Base-by-base conservation (phyloP, 1,139 yeast genomes). In the Groenewaldozyma sp. region DNA sequence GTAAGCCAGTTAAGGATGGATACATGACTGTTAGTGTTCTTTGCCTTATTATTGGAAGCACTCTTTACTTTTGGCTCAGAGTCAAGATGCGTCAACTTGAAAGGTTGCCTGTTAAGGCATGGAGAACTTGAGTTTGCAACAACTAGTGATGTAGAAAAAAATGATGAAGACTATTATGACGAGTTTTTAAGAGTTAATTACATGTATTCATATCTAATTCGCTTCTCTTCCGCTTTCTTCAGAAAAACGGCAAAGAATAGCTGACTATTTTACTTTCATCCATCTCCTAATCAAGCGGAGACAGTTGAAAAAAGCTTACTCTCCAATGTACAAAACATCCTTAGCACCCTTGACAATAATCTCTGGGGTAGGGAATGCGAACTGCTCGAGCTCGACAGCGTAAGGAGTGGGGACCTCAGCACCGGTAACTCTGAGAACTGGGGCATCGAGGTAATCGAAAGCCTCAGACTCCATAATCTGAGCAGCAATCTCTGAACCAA, bases 391-490 rank as follows among this genome's bases (percentile, higher is more conserved):
- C 69, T 82, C 93, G 67, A 79, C 76, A 54, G 96, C 95, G 64
- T 93, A 93, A 51, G 99, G 99, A 54, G 98, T 93, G 63, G 99
- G 98, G 28, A 88, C 96, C 70, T 93, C 99, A 62, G 97, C 94
- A 65, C 98, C 98, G 45, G 98, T 93, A 58, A 88, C 93, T 74
- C 98, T 86, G 70, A 82, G 94, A 53, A 91, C 91, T 54, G 99
- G 99, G 48, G 98, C 95, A 67, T 93, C 99, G 65, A 93, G 78
- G 76, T 87, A 84, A 69, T 93, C 98, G 55, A 91, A 91, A 42
- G 95, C 97, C 67, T 88, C 97, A 42, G 94, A 78, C 71, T 93
- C 99, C 96, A 91, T 87, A 60, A 93, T 74, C 69, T 87, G 95
- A 48, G 97, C 98, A 62, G 91, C 79, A 58, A 93, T 83, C 73